phyloP scores from a whole-genome alignment of 2,329 filamentous ascomycete genomes.

The Harringtonia aguacate region DNA sequence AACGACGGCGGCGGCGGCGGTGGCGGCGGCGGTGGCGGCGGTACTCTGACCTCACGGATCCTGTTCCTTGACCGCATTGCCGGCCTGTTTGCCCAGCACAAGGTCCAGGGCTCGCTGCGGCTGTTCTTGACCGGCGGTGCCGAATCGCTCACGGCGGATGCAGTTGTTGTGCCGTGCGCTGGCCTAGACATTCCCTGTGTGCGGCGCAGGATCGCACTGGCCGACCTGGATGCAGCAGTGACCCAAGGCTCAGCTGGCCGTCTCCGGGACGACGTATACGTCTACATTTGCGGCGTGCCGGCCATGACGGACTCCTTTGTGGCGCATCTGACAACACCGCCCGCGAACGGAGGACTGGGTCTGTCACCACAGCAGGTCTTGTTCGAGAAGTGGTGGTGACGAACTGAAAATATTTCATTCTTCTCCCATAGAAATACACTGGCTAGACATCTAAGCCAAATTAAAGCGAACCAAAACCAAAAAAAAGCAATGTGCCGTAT shows the following conservation, averaged over 20 bases:
- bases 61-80: constrained; percentile 41
- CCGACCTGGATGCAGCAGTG: constrained; percentile 31
- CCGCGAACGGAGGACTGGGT: constrained; percentile 10
- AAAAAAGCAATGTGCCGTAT: no score
- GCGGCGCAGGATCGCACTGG: constrained; percentile 28
- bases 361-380: constrained; percentile 19
- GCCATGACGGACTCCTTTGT: constrained; percentile 60
- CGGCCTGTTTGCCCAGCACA: constrained; percentile 24
- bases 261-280: constrained; percentile 13
- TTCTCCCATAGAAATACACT: no score
- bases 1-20: not conserved
- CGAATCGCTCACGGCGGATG: not conserved
- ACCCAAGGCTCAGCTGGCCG: constrained; percentile 3
- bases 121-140: constrained; percentile 33
- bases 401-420: not conserved
- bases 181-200: constrained; percentile 19
- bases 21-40: not conserved
- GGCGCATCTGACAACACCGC: constrained; percentile 26
- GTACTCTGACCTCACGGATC: constrained; percentile 17
- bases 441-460: no score
- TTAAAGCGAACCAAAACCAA: no score
- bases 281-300: constrained; percentile 60
- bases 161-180: constrained; percentile 11
- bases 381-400: constrained; percentile 29
- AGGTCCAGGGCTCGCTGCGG: constrained; percentile 28